Percentiles rank a stretch among this genome's conserved stretches.
Evolutionary conservation across 176 grass and related monocot genomes (phyloP).

Genomic region (Triticum dicoccoides): DNA sequence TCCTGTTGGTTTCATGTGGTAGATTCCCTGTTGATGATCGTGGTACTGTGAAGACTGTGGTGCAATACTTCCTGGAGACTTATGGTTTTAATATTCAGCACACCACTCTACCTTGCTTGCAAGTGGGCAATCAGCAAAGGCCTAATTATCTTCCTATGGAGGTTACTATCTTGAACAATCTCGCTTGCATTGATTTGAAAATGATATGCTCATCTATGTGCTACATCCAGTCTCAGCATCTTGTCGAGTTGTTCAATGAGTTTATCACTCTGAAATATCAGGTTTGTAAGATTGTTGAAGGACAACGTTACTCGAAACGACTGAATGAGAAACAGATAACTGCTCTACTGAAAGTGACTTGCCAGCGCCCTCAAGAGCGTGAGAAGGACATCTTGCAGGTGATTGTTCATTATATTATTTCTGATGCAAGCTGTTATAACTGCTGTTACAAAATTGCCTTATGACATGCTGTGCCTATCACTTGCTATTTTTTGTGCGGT

Average conservation of each 20-base stretch:
- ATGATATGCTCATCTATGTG: background rate
- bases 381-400: slow-evolving; percentile 86
- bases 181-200: background rate
- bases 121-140: slow-evolving; percentile 94
- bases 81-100: slow-evolving; percentile 91
- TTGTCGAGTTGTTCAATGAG: background rate
- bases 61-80: slow-evolving; percentile 86
- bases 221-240: slow-evolving; percentile 12
- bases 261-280: slow-evolving; percentile 37
- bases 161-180: slow-evolving; percentile 28
- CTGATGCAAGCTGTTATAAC: slow-evolving; percentile 5
- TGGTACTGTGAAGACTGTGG: slow-evolving; percentile 93
- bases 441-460: background rate
- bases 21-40: slow-evolving; percentile 85
- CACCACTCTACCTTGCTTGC: slow-evolving; percentile 86
- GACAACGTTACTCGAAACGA: slow-evolving; percentile 85
- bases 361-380: slow-evolving; percentile 74
- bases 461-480: background rate
- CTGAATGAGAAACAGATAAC: slow-evolving; percentile 95
- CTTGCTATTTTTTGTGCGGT: background rate
- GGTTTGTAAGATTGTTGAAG: slow-evolving; percentile 96
- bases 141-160: slow-evolving; percentile 96
- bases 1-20: slow-evolving; percentile 1
- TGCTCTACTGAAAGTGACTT: slow-evolving; percentile 83
- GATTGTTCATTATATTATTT: background rate